Conservation (phyloP, 768 basidiomycete genomes). For the Tulasnella sp. region DNA sequence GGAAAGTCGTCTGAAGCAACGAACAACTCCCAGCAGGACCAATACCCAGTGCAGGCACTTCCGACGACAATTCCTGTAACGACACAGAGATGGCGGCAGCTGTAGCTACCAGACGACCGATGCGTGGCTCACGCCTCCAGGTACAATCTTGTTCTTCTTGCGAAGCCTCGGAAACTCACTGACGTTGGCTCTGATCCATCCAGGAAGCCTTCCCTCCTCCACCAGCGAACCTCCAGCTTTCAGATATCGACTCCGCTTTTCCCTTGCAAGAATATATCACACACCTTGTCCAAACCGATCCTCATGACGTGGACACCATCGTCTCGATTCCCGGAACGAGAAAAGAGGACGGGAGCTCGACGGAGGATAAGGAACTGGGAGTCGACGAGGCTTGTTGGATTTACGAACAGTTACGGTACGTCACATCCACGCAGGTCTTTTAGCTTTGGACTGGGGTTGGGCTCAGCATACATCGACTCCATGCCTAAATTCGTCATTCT, state of each 20-base stretch:
- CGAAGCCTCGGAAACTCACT: too few species aligned
- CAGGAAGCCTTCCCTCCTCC: neutral
- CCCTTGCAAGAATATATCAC: slow-evolving; percentile 93
- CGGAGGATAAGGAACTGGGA: slow-evolving; percentile 34
- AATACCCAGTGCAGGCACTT: too few species aligned
- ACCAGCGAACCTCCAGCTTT: slow-evolving; percentile 18
- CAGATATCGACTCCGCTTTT: slow-evolving; percentile 69
- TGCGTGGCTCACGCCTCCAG: too few species aligned
- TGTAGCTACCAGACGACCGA: too few species aligned
- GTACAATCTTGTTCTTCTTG: too few species aligned
- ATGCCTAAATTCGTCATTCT: neutral
- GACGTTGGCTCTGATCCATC: too few species aligned
- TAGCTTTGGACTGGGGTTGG: too few species aligned
- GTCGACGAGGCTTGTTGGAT: slow-evolving; percentile 84
- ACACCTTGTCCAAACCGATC: slow-evolving; percentile 69
- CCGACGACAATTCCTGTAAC: too few species aligned
- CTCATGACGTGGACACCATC: slow-evolving; percentile 78
- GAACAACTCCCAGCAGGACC: too few species aligned
- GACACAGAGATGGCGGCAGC: too few species aligned
- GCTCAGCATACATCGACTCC: neutral
- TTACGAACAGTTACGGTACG: slow-evolving; percentile 52
- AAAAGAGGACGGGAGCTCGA: slow-evolving; percentile 14
- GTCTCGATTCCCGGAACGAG: slow-evolving; percentile 53
- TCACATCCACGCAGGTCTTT: too few species aligned
- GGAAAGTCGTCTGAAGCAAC: too few species aligned